phyloP scores from a whole-genome alignment of 768 basidiomycete species.

The Tylopilus vinaceipallidus region DNA sequence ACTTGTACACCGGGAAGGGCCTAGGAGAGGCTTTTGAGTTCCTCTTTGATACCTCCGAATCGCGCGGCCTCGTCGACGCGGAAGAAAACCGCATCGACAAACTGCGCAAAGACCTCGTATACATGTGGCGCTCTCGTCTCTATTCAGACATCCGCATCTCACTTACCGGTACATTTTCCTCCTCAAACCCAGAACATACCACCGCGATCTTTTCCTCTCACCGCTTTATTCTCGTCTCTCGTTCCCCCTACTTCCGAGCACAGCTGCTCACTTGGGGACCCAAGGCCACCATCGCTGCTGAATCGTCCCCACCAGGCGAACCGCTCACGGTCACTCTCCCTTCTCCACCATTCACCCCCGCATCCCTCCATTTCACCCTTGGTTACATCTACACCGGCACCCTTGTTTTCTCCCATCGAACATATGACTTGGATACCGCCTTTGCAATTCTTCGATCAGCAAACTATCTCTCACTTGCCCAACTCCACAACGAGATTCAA shows the following conservation, averaged over 20 bases:
- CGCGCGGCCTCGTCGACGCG: slow-evolving; percentile 42
- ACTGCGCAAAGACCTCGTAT: slow-evolving; percentile 89
- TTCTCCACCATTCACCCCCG: slow-evolving; percentile 92
- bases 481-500: slow-evolving; percentile 77
- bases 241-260: slow-evolving; percentile 83
- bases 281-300: slow-evolving; percentile 30
- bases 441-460: slow-evolving; percentile 87
- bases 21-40: slow-evolving; percentile 87
- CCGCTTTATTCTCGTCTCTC: slow-evolving; percentile 87
- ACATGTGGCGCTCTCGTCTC: slow-evolving; percentile 94
- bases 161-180: slow-evolving; percentile 66
- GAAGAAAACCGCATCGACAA: slow-evolving; percentile 71
- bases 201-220: slow-evolving; percentile 90
- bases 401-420: slow-evolving; percentile 86
- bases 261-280: slow-evolving; percentile 71
- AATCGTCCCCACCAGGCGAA: slow-evolving; percentile 34
- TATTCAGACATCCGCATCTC: slow-evolving; percentile 90
- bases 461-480: slow-evolving; percentile 69
- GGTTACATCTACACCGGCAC: slow-evolving; percentile 96
- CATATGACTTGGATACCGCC: slow-evolving; percentile 89
- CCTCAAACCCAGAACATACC: slow-evolving; percentile 60
- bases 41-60: slow-evolving; percentile 64
- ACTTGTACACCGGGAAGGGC: slow-evolving; percentile 90
- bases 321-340: slow-evolving; percentile 69
- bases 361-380: slow-evolving; percentile 89